Evolutionary conservation across 2,329 filamentous ascomycete genomes (phyloP).

Genomic region (Aspergillus eucalypticola): DNA sequence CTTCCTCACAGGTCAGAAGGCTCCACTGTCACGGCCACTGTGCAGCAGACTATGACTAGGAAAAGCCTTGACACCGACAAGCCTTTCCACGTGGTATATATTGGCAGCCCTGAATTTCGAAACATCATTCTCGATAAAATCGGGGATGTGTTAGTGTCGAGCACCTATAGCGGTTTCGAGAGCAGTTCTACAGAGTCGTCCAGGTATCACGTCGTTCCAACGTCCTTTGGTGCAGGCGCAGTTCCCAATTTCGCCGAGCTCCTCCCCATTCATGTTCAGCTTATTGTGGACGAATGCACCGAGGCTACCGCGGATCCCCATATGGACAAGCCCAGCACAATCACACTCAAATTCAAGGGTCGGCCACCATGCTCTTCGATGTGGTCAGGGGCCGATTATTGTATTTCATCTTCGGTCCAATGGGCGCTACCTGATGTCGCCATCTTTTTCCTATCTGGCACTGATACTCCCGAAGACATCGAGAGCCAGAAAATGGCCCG

Average conservation of each 20-base stretch:
- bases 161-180: constrained; percentile 34
- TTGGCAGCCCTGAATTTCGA: constrained; percentile 42
- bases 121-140: constrained; percentile 50
- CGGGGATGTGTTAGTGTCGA: constrained; percentile 49
- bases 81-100: constrained; percentile 48
- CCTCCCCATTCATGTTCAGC: constrained; percentile 49
- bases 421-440: constrained; percentile 50
- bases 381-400: constrained; percentile 41
- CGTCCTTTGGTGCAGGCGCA: constrained; percentile 48
- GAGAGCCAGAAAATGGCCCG: constrained; percentile 38
- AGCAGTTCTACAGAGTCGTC: constrained; percentile 43
- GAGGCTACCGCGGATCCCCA: constrained; percentile 32
- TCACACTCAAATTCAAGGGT: constrained; percentile 43
- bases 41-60: constrained; percentile 48
- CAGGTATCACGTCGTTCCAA: constrained; percentile 51
- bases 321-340: constrained; percentile 30
- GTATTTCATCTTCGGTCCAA: constrained; percentile 39
- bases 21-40: constrained; percentile 40
- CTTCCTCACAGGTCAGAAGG: constrained; percentile 31
- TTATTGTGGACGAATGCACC: constrained; percentile 51
- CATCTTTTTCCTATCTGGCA: constrained; percentile 45
- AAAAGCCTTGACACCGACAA: constrained; percentile 42
- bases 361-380: constrained; percentile 39
- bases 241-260: constrained; percentile 51
- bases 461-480: constrained; percentile 30